These are phyloP conservation scores for Trematosphaeria pertusa DNA, from an alignment of 2,329 filamentous ascomycete genomes.

Conservation along the genomic window DNA sequence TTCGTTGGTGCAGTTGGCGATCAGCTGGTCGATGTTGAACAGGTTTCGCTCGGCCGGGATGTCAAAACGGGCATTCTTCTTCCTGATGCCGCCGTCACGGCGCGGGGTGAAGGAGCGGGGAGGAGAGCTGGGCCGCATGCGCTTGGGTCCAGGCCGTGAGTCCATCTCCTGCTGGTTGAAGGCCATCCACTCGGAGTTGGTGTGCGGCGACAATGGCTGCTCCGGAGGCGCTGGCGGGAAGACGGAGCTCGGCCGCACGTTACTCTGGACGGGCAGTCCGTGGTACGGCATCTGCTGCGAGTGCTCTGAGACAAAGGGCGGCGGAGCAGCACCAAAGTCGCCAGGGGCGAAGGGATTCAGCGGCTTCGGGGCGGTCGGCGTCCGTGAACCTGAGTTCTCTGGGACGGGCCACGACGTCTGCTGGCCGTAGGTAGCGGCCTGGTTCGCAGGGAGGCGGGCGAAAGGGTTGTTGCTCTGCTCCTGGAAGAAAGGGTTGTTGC, in stretches of 20 bases:
- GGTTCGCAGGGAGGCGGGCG: constrained; percentile 64
- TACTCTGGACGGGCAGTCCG: constrained; percentile 45
- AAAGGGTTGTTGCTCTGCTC: constrained; percentile 65
- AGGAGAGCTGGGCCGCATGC: constrained; percentile 70
- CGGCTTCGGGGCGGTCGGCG: constrained; percentile 74
- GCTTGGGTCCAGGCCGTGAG: constrained; percentile 56
- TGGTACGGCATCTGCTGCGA: constrained; percentile 50
- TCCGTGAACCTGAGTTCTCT: constrained; percentile 73
- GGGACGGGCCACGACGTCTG: constrained; percentile 66
- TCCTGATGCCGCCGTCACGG: constrained; percentile 87
- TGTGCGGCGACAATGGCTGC: constrained; percentile 66
- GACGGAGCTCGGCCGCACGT: constrained; percentile 57
- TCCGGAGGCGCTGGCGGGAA: constrained; percentile 54
- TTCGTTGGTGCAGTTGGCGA: constrained; percentile 85
- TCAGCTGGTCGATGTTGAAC: constrained; percentile 92
- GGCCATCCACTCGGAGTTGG: constrained; percentile 65
- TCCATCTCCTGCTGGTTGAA: constrained; percentile 60
- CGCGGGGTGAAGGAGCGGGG: constrained; percentile 78
- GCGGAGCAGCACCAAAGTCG: constrained; percentile 58
- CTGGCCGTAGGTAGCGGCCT: constrained; percentile 56
- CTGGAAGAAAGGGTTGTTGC: constrained; percentile 57
- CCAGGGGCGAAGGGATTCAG: constrained; percentile 68
- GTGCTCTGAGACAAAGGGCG: constrained; percentile 51
- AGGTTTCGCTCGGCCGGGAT: constrained; percentile 94
- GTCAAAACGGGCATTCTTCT: constrained; percentile 98